Evolutionary conservation across 2,329 filamentous ascomycete genomes (phyloP), one percentile per base, ranked within the genome.

Genomic region (Aureobasidium melanogenum): DNA sequence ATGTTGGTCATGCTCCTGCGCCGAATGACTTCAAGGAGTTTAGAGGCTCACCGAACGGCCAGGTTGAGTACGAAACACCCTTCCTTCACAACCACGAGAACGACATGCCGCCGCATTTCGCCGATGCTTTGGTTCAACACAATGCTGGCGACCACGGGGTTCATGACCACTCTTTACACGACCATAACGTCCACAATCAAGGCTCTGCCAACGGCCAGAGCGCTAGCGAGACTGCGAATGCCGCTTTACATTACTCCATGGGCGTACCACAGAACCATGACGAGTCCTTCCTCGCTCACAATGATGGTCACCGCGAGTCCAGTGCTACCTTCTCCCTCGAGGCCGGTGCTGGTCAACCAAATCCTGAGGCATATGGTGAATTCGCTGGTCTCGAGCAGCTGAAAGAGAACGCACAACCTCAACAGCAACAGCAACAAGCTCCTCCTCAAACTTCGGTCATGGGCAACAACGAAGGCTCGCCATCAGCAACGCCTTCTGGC

Each of bases 191-290:
- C 24, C 61, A 65, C 17, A 59, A 24, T 19, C 66, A 64, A 19
- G 65, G 64, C 32, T 36, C 61, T n/a, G 52, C 46, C 61, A 78
- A 76, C 69, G 78, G 71, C 69, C 74, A 76, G 38, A 78, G 72
- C 64, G 77, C 78, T 14, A 79, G 75, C 65, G 84, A 85, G 51
- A 86, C 84, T 43, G 84, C 84, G 54, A 83, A 82, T 22, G 84
- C 84, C 15, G 78, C 78, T 6, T 72, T 80, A 63, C 70, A 72
- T 61, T 82, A 81, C 68, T 78, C 78, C 62, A 83, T 84, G 80
- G 82, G 78, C 15, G 79, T 82, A 22, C 80, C 80, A 15, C 79
- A 82, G 69, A 76, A 80, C 10, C 83, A 80, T 3, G 80, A 82
- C 64, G 72, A 82, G 12, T 76, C 79, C 24, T 84, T 81, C 65